These are phyloP conservation scores for Termitomyces sp. DNA, from an alignment of 768 basidiomycete genomes.

Conservation along the genomic window DNA sequence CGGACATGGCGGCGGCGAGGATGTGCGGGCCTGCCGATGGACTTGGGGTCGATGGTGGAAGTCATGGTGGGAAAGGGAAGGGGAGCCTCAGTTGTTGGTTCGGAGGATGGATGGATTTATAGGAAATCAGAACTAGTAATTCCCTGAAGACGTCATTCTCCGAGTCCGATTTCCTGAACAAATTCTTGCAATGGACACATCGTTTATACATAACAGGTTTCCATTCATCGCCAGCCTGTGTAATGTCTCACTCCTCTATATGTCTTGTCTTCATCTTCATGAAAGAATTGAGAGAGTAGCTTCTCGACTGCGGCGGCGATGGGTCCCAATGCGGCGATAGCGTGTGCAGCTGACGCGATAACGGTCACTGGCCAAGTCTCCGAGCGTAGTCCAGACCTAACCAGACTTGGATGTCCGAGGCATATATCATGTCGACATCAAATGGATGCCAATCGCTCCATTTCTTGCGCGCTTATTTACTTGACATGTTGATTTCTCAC, in stretches of 20 bases:
- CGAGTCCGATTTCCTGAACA: not conserved
- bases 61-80: constrained; percentile 40
- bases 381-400: not conserved
- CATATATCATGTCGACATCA: not conserved
- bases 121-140: constrained; percentile 1
- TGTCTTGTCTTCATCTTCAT: not conserved
- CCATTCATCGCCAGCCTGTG: not conserved
- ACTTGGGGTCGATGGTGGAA: constrained; percentile 56
- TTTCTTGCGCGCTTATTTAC: not conserved
- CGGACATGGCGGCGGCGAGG: constrained; percentile 62
- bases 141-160: constrained; percentile 8
- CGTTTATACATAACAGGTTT: not conserved
- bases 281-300: not conserved
- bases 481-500: not conserved
- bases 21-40: constrained; percentile 52
- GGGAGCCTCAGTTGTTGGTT: not conserved
- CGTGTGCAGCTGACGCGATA: not conserved
- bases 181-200: not conserved
- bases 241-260: not conserved
- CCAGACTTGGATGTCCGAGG: not conserved
- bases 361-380: not conserved
- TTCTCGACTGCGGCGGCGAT: not conserved
- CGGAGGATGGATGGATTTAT: constrained; percentile 10
- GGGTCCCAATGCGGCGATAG: not conserved
- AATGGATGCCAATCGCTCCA: not conserved